Percentiles rank a stretch among this genome's conserved stretches.
Evolutionary conservation across 495 filamentous ascomycete species (phyloP).

Genomic region (Acidomyces sp.): DNA sequence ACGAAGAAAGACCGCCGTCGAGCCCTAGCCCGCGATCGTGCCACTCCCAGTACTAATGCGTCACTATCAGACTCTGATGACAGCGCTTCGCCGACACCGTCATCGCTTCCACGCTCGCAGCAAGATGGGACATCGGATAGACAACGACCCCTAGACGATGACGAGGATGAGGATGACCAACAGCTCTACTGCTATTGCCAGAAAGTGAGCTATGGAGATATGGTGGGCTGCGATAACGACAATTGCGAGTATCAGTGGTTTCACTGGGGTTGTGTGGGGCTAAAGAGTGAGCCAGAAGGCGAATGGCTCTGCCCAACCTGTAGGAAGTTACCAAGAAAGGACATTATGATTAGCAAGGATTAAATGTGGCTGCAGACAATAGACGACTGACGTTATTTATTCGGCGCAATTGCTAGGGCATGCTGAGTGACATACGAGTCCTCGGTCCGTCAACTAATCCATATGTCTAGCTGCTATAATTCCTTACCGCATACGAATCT

Average conservation of each 20-base stretch:
- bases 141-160: conserved; percentile 40
- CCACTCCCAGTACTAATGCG: conserved; percentile 15
- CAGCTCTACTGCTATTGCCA: conserved; percentile 88
- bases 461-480: no score
- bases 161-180: conserved; percentile 76
- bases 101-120: conserved; percentile 10
- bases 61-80: conserved; percentile 14
- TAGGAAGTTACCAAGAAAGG: conserved; percentile 32
- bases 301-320: conserved; percentile 90
- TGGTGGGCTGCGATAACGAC: conserved; percentile 96
- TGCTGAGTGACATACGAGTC: no score
- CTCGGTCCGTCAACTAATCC: no score
- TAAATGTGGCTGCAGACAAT: no score
- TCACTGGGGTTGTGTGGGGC: conserved; percentile 88
- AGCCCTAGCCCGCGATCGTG: conserved; percentile 12
- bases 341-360: conserved; percentile 18
- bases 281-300: conserved; percentile 77
- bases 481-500: no score
- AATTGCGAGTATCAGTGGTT: conserved; percentile 94
- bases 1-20: conserved; percentile 15
- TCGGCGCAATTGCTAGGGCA: no score
- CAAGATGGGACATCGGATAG: conserved; percentile 11
- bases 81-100: conserved; percentile 14
- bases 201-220: conserved; percentile 85
- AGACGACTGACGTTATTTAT: no score